Evolutionary conservation across 2,329 filamentous ascomycete genomes (phyloP).

Genomic region (Botrytis fragariae): DNA sequence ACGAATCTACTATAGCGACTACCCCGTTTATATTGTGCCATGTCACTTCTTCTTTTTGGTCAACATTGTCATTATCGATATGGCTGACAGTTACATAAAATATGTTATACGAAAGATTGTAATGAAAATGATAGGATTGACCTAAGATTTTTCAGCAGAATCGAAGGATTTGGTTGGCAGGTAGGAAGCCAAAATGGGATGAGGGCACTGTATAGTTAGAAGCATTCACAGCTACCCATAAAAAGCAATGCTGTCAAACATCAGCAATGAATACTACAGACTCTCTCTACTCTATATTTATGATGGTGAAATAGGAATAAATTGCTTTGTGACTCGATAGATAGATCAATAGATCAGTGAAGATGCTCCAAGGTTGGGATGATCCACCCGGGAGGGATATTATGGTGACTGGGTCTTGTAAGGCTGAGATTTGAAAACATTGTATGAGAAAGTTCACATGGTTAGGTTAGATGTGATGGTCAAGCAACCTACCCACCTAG

Average conservation of each 20-base stretch:
- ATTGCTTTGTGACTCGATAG: neutral
- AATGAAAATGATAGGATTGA: constrained; percentile 23
- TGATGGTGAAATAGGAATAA: neutral
- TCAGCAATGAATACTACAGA: constrained; percentile 7
- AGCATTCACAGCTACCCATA: constrained; percentile 12
- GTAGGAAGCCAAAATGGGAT: constrained; percentile 4
- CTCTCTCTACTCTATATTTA: neutral
- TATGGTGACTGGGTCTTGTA: neutral
- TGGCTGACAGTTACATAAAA: constrained; percentile 26
- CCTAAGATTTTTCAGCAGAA: constrained; percentile 1
- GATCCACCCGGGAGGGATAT: neutral
- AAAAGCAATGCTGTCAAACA: constrained; percentile 12
- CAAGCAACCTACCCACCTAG: neutral
- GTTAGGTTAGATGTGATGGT: neutral
- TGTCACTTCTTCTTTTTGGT: constrained; percentile 26
- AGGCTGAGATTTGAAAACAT: neutral
- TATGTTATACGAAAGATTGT: constrained; percentile 21
- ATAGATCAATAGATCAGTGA: neutral
- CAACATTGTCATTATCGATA: constrained; percentile 23
- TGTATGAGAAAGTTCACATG: neutral
- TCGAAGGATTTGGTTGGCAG: constrained; percentile 1
- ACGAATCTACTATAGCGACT: constrained; percentile 43
- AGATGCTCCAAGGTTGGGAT: neutral
- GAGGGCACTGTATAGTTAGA: constrained; percentile 16
- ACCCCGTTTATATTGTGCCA: constrained; percentile 37